phyloP scores from a whole-genome alignment of 306 rosid genomes.

The Vigna reflexopilosa region DNA sequence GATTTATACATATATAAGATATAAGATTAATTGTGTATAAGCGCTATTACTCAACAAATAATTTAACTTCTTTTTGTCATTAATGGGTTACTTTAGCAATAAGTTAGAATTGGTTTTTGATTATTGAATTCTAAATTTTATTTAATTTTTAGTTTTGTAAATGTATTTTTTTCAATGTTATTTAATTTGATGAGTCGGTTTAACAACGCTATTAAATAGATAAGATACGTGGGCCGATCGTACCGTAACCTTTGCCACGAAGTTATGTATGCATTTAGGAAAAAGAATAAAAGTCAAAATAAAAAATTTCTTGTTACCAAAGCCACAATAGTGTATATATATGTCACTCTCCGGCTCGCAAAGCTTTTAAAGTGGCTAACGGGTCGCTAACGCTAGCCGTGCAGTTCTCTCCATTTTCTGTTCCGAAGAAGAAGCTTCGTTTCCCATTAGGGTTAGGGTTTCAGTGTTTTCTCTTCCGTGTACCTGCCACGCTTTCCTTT shows the following conservation, averaged over 20 bases:
- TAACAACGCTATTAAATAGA: not conserved
- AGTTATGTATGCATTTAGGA: constrained; percentile 13
- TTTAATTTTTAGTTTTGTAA: not conserved
- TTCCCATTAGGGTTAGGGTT: constrained; percentile 55
- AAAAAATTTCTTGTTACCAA: constrained; percentile 57
- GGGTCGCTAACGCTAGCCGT: constrained; percentile 40
- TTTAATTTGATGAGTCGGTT: not conserved
- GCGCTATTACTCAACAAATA: too few relatives aligned
- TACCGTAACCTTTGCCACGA: constrained; percentile 43
- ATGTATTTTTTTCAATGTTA: not conserved
- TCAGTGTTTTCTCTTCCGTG: not conserved
- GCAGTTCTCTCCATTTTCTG: not conserved
- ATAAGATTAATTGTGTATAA: too few relatives aligned
- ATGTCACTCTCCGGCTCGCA: not conserved
- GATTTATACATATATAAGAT: too few relatives aligned
- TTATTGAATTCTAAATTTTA: not conserved
- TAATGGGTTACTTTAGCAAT: too few relatives aligned
- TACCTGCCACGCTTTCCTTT: constrained; percentile 38
- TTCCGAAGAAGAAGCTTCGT: not conserved
- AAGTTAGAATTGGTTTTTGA: too few relatives aligned
- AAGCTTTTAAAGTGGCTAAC: constrained; percentile 51
- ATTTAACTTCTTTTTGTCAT: too few relatives aligned
- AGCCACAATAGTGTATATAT: constrained; percentile 45
- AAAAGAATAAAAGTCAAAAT: constrained; percentile 23
- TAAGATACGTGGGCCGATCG: constrained; percentile 19